A percentile compares a stretch with the other conserved stretches of the same genome.
phyloP scores from a whole-genome alignment of 2,329 filamentous ascomycete species.

The Colletotrichum navitas region DNA sequence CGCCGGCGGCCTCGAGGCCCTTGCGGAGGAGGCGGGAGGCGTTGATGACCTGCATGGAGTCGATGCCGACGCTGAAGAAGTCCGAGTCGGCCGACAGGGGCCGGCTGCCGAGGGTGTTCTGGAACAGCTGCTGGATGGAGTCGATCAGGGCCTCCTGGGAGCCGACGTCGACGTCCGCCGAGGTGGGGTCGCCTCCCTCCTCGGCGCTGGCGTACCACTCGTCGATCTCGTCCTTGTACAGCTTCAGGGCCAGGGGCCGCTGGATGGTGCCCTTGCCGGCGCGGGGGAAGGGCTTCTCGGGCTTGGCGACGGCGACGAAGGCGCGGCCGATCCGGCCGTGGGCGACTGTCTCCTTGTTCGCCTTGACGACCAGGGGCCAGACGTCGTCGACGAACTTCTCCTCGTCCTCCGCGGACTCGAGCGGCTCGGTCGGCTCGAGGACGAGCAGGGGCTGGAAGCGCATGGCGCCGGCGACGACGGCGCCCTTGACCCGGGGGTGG shows the following conservation, averaged over 20 bases:
- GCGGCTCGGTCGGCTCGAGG: slow-evolving; percentile 57
- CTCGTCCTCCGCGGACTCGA: slow-evolving; percentile 44
- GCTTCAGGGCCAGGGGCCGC: slow-evolving; percentile 52
- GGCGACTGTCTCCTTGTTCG: slow-evolving; percentile 54
- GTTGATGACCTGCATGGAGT: slow-evolving; percentile 56
- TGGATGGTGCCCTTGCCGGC: slow-evolving; percentile 62
- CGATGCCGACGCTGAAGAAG: slow-evolving; percentile 55
- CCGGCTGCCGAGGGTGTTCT: slow-evolving; percentile 38
- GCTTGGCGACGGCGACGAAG: slow-evolving; percentile 54
- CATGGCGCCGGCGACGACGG: slow-evolving; percentile 60
- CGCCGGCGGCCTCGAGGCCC: slow-evolving; percentile 50
- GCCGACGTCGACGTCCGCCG: slow-evolving; percentile 55
- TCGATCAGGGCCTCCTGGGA: slow-evolving; percentile 44
- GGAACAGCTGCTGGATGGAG: slow-evolving; percentile 46
- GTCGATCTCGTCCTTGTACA: slow-evolving; percentile 60
- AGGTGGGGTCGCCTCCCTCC: slow-evolving; percentile 56
- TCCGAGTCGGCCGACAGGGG: slow-evolving; percentile 49
- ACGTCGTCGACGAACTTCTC: slow-evolving; percentile 55
- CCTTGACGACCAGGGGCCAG: slow-evolving; percentile 59
- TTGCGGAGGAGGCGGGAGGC: slow-evolving; percentile 52
- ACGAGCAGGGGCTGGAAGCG: slow-evolving; percentile 62
- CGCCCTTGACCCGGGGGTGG: slow-evolving; percentile 57
- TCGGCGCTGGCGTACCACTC: slow-evolving; percentile 55
- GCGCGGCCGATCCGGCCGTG: slow-evolving; percentile 60
- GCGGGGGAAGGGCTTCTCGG: slow-evolving; percentile 58